phyloP scores from a whole-genome alignment of 225 moss, liverwort and hornwort genomes.

The Polytrichum formosum region DNA sequence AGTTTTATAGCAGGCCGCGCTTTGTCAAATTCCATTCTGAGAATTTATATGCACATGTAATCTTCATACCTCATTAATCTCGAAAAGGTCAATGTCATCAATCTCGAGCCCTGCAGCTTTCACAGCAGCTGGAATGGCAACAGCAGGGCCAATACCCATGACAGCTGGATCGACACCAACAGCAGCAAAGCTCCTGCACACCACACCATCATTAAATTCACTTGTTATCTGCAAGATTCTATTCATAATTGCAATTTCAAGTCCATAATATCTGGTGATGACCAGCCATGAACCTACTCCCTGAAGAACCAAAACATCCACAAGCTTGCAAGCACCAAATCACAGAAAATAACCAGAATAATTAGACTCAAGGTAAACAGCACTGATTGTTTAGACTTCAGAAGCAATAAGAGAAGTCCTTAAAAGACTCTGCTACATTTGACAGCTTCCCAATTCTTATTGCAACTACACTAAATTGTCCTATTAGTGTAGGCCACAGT shows the following conservation, averaged over 20 bases:
- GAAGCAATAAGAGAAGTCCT: no score
- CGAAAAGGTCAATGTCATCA: slow-evolving; percentile 51
- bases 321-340: background rate
- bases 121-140: slow-evolving; percentile 57
- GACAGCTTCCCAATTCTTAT: no score
- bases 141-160: slow-evolving; percentile 64
- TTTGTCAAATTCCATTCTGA: no score
- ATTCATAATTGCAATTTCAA: background rate
- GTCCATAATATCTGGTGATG: background rate
- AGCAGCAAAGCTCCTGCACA: slow-evolving; percentile 51
- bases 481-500: no score
- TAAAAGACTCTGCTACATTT: no score
- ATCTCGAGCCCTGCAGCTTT: slow-evolving; percentile 47
- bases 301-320: background rate
- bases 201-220: background rate
- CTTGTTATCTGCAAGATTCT: background rate
- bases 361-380: no score
- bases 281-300: background rate
- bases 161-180: slow-evolving; percentile 69
- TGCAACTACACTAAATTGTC: no score
- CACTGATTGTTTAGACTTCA: no score
- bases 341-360: no score
- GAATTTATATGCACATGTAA: no score
- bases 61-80: slow-evolving; percentile 37
- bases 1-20: no score